A percentile compares a stretch with the other conserved stretches of the same genome.
phyloP scores from a whole-genome alignment of 805 yeast genomes.

The Zygoascus tannicola region DNA sequence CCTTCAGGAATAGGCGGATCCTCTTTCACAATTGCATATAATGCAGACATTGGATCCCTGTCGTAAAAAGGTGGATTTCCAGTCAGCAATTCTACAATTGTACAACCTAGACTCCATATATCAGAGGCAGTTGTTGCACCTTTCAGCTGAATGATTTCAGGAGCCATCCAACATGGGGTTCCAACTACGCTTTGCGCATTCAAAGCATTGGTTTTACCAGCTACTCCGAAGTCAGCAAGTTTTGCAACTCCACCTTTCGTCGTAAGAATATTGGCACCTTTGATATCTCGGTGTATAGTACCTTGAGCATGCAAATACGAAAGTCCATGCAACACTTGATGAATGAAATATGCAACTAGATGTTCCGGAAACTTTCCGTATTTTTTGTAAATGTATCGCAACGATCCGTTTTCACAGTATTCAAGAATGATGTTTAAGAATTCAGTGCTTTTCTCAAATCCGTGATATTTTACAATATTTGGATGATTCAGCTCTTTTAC shows the following conservation, averaged over 20 bases:
- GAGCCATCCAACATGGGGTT: conserved; percentile 99
- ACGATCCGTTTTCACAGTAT: conserved; percentile 56
- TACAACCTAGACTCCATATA: conserved; percentile 83
- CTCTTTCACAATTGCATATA: conserved; percentile 67
- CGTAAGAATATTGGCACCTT: conserved; percentile 63
- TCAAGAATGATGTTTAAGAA: conserved; percentile 55
- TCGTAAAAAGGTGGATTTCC: conserved; percentile 84
- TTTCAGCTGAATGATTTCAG: conserved; percentile 77
- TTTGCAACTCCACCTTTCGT: conserved; percentile 56
- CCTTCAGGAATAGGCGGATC: conserved; percentile 57
- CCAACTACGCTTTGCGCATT: conserved; percentile 42
- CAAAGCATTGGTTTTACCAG: conserved; percentile 34
- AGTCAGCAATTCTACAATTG: conserved; percentile 75
- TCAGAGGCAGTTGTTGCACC: conserved; percentile 87
- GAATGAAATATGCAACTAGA: conserved; percentile 40
- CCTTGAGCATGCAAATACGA: conserved; percentile 60
- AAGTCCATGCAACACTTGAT: conserved; percentile 52
- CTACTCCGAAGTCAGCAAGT: conserved; percentile 72
- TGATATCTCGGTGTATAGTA: conserved; percentile 68
- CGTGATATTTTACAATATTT: conserved; percentile 59
- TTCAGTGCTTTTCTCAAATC: conserved; percentile 47
- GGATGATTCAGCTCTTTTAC: conserved; percentile 56
- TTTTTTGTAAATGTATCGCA: conserved; percentile 43
- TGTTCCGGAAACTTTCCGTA: conserved; percentile 49
- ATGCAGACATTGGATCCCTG: conserved; percentile 63